Conservation (phyloP, 768 basidiomycete species). For the Lactifluus echinatus region DNA sequence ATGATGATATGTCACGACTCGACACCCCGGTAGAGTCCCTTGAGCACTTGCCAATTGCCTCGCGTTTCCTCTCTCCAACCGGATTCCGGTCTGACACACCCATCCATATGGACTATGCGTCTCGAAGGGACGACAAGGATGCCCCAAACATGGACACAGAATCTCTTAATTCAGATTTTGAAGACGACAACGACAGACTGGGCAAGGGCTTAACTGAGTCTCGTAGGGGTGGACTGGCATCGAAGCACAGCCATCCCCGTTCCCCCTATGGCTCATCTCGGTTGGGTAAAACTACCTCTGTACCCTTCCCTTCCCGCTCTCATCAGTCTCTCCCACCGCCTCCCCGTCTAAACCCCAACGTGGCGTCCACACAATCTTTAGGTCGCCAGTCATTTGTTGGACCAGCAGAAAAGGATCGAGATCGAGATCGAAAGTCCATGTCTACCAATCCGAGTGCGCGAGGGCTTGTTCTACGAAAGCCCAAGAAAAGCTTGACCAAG, state of each 20-base stretch:
- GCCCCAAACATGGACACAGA: conserved; percentile 65
- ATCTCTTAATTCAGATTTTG: conserved; percentile 57
- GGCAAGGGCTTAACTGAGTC: conserved; percentile 35
- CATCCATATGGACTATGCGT: conserved; percentile 23
- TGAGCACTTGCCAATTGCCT: conserved; percentile 80
- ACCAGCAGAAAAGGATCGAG: conserved; percentile 32
- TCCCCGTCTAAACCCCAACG: conserved; percentile 42
- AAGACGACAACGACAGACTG: conserved; percentile 53
- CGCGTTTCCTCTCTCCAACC: conserved; percentile 77
- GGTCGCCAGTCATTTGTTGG: conserved; percentile 55
- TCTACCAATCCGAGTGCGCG: conserved; percentile 25
- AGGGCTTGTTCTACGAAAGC: conserved; percentile 56
- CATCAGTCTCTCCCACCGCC: conserved; percentile 70
- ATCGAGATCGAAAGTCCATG: conserved; percentile 34
- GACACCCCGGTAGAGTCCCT: conserved; percentile 63
- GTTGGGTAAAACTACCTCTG: conserved; percentile 36
- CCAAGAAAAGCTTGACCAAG: conserved; percentile 53
- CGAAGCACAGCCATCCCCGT: conserved; percentile 61
- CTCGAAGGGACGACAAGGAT: conserved; percentile 37
- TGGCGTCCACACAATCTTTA: conserved; percentile 65
- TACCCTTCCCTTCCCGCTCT: conserved; percentile 75
- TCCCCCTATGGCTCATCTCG: conserved; percentile 62
- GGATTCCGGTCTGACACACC: conserved; percentile 42
- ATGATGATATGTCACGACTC: conserved; percentile 54
- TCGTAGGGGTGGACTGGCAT: conserved; percentile 25